These are phyloP conservation scores for Lactuca sativa DNA, from an alignment of 129 eudicot species.

Conservation along the genomic window DNA sequence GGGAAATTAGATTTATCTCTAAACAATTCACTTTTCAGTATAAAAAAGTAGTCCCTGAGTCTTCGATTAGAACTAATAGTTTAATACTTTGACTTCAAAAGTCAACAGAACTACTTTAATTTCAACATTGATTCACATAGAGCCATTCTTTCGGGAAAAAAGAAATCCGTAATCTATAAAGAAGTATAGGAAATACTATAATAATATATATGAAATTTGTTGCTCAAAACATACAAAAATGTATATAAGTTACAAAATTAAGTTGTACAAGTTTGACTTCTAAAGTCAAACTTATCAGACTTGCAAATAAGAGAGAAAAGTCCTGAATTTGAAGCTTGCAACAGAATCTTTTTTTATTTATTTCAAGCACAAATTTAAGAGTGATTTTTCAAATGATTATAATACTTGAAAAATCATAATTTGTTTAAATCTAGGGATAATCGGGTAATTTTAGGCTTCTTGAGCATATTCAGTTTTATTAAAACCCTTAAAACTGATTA, in stretches of 20 bases:
- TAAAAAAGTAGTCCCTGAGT: background rate
- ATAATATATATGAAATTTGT: background rate
- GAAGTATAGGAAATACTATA: constrained; percentile 10
- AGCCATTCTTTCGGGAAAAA: background rate
- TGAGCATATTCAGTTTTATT: background rate
- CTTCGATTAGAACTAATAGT: background rate
- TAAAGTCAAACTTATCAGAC: background rate
- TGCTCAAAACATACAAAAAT: background rate
- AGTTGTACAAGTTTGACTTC: background rate
- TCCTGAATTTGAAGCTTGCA: background rate
- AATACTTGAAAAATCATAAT: background rate
- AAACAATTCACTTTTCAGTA: background rate
- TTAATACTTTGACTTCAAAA: constrained; percentile 17
- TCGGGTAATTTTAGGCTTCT: background rate
- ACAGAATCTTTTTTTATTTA: background rate
- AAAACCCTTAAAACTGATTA: background rate
- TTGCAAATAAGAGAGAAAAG: background rate
- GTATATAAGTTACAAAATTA: background rate
- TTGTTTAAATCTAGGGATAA: no score
- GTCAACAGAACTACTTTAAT: constrained; percentile 12
- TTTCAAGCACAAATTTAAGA: background rate
- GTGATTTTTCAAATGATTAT: background rate
- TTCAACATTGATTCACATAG: background rate
- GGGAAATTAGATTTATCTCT: background rate
- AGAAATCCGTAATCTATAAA: background rate